Evolutionary conservation across 345 rosid genomes (phyloP).

Genomic region (Lepidium africanum): DNA sequence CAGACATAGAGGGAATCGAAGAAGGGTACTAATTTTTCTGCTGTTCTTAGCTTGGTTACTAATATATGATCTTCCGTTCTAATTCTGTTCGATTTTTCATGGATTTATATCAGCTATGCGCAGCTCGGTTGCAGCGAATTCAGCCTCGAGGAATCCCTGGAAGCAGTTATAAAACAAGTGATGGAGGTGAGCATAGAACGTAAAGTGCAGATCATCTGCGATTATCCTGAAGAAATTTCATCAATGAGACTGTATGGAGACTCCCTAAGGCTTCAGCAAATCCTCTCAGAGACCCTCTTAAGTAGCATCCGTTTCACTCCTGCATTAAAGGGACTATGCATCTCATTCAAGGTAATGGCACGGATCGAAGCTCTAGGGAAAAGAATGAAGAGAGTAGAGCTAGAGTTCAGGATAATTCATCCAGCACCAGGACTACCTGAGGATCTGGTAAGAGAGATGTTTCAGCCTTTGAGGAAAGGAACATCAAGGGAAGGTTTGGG

Average conservation of each 20-base stretch:
- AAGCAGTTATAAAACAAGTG: conserved; percentile 56
- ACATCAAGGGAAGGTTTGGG: conserved; percentile 81
- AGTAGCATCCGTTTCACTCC: conserved; percentile 55
- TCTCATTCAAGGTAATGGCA: conserved; percentile 41
- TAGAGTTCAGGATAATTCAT: conserved; percentile 75
- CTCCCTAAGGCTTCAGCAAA: conserved; percentile 69
- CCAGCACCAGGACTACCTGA: conserved; percentile 84
- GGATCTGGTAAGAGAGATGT: conserved; percentile 61
- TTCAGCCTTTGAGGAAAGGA: conserved; percentile 38
- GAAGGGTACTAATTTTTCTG: conserved; percentile 46
- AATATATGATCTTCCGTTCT: neutral
- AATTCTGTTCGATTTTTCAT: neutral
- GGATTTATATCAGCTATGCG: conserved; percentile 43
- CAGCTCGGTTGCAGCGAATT: conserved; percentile 45
- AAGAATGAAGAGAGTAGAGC: conserved; percentile 52
- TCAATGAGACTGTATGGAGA: conserved; percentile 64
- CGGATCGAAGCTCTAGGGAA: conserved; percentile 51
- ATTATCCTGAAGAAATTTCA: conserved; percentile 45
- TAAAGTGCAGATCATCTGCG: conserved; percentile 41
- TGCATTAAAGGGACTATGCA: conserved; percentile 41
- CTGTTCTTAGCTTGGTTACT: neutral
- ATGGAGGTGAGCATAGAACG: conserved; percentile 48
- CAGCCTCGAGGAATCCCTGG: conserved; percentile 53
- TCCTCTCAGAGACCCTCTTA: conserved; percentile 56
- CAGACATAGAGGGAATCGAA: conserved; percentile 62